phyloP scores from a whole-genome alignment of 768 basidiomycete species.

The Filobasidium floriforme region DNA sequence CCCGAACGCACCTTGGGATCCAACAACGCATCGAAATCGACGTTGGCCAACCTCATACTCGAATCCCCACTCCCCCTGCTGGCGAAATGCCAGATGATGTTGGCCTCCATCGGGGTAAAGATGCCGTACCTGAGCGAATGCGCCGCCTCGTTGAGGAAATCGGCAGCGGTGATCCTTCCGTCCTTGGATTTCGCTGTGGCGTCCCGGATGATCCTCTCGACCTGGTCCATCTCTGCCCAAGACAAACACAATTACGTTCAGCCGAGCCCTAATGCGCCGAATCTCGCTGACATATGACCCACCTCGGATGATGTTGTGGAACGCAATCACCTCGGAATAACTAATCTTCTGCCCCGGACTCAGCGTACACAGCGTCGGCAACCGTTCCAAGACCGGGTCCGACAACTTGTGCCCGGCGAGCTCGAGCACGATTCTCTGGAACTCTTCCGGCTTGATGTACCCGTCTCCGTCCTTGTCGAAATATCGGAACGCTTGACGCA shows the following conservation, averaged over 20 bases:
- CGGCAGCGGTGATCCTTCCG: constrained; percentile 89
- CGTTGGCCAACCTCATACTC: constrained; percentile 64
- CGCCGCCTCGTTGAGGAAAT: constrained; percentile 84
- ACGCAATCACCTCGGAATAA: constrained; percentile 93
- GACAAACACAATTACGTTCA: not conserved
- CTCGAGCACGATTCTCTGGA: constrained; percentile 91
- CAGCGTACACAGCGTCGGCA: constrained; percentile 85
- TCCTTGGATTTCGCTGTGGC: constrained; percentile 85
- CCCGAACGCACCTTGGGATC: constrained; percentile 57
- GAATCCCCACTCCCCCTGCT: constrained; percentile 59
- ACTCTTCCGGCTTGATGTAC: constrained; percentile 85
- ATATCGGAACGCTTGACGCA: constrained; percentile 90
- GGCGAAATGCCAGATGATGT: constrained; percentile 96
- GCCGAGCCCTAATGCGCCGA: not conserved
- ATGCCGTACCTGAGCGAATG: constrained; percentile 82
- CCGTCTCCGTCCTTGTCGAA: constrained; percentile 86
- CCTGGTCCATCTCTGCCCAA: constrained; percentile 78
- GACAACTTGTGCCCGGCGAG: constrained; percentile 96
- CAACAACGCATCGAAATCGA: constrained; percentile 86
- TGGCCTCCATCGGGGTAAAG: constrained; percentile 87
- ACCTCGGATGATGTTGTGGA: constrained; percentile 93
- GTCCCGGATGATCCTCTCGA: constrained; percentile 85
- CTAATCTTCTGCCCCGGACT: constrained; percentile 83
- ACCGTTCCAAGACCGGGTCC: constrained; percentile 78
- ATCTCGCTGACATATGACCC: constrained; percentile 32